phyloP scores from a whole-genome alignment of 2,329 filamentous ascomycete species.

The Calonectria naviculata region DNA sequence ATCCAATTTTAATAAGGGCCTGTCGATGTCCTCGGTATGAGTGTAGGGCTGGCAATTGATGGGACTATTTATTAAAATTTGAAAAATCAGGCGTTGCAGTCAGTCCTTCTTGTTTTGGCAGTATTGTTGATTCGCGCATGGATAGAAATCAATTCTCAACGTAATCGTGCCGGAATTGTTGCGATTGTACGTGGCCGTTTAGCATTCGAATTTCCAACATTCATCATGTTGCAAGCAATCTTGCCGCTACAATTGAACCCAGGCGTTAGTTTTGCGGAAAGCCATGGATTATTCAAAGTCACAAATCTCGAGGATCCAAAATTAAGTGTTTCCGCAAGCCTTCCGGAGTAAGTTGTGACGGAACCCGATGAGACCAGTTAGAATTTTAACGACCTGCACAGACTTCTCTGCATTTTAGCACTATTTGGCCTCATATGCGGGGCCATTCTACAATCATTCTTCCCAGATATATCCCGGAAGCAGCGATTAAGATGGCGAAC shows the following conservation, averaged over 20 bases:
- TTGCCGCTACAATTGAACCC: background rate
- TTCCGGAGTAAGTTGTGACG: background rate
- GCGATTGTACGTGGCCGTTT: too few relatives aligned
- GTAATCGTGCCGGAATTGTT: background rate
- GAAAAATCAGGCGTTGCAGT: background rate
- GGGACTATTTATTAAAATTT: background rate
- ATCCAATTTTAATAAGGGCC: too few relatives aligned
- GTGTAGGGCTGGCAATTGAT: background rate
- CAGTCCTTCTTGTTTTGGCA: background rate
- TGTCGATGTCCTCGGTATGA: background rate
- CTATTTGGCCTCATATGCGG: background rate
- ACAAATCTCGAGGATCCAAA: background rate
- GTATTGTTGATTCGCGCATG: background rate
- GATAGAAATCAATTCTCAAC: background rate
- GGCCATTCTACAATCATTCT: background rate
- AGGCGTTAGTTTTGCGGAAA: background rate
- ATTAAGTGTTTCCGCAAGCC: background rate
- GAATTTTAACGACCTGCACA: background rate
- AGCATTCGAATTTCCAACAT: too few relatives aligned
- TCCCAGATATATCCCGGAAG: background rate
- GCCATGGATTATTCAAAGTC: too few relatives aligned
- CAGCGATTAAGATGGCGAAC: background rate
- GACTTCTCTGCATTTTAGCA: background rate
- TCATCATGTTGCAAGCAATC: background rate
- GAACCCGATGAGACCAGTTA: background rate